Conservation (phyloP, 768 basidiomycete species). For the Lenzites betulinus region DNA sequence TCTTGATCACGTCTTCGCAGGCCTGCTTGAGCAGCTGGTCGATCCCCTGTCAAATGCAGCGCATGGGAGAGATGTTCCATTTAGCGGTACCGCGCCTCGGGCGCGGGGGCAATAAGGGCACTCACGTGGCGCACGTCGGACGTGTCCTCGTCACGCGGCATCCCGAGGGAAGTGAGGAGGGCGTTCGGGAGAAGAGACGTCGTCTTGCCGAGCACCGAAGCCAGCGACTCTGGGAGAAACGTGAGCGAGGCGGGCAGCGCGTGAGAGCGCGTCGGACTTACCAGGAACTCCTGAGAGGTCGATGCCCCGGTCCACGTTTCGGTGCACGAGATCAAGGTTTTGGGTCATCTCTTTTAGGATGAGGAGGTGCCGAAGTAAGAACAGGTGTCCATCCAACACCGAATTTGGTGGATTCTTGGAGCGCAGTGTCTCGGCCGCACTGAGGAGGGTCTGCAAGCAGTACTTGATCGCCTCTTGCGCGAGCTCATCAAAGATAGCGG, state of each 20-base stretch:
- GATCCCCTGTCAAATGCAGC: slow-evolving; percentile 58
- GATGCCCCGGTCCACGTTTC: slow-evolving; percentile 42
- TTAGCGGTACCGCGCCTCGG: slow-evolving; percentile 5
- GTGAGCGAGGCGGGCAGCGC: slow-evolving; percentile 7
- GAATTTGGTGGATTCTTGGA: slow-evolving; percentile 46
- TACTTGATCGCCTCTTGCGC: slow-evolving; percentile 89
- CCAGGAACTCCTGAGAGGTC: slow-evolving; percentile 62
- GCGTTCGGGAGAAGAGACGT: slow-evolving; percentile 66
- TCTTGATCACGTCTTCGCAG: slow-evolving; percentile 81
- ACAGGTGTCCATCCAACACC: slow-evolving; percentile 74
- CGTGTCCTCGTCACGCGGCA: slow-evolving; percentile 63
- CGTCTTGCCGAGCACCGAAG: slow-evolving; percentile 61
- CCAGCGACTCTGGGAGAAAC: slow-evolving; percentile 48
- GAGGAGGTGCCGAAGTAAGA: slow-evolving; percentile 87
- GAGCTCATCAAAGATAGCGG: slow-evolving; percentile 95
- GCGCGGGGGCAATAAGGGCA: slow-evolving; percentile 3
- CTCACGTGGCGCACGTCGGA: slow-evolving; percentile 73
- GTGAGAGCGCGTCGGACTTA: slow-evolving; percentile 31
- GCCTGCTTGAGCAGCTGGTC: slow-evolving; percentile 82
- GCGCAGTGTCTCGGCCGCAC: slow-evolving; percentile 68
- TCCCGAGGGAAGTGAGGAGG: slow-evolving; percentile 69
- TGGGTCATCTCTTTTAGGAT: slow-evolving; percentile 89
- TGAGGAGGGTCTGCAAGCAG: slow-evolving; percentile 78
- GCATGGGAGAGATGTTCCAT: background rate
- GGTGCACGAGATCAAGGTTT: slow-evolving; percentile 65